A percentile compares a stretch with the other conserved stretches of the same genome.
Conservation (phyloP, 352 stramenopile genomes). For the Salisapilia sapeloensis region DNA sequence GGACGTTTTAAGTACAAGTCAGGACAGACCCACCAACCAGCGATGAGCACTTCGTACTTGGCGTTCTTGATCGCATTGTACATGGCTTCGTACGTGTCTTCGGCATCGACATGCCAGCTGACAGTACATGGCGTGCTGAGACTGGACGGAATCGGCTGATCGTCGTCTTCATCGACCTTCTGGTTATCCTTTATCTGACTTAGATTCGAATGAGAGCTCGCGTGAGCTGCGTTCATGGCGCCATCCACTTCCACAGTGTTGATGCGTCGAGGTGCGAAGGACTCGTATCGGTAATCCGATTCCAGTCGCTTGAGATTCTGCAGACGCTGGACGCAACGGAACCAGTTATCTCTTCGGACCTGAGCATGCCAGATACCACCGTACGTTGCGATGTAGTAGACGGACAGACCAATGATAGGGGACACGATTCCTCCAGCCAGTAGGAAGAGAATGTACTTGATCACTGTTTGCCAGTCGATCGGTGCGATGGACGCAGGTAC, state of each 20-base stretch:
- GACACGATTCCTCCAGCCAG: conserved; percentile 58
- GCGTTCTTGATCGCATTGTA: conserved; percentile 72
- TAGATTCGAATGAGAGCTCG: conserved; percentile 8
- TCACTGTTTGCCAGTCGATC: conserved; percentile 33
- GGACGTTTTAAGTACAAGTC: conserved; percentile 70
- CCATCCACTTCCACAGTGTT: conserved; percentile 22
- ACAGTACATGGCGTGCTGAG: conserved; percentile 15
- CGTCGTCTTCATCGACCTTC: conserved; percentile 2
- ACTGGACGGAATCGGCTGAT: conserved; percentile 3
- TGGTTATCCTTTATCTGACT: conserved; percentile 3
- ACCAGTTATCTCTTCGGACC: conserved; percentile 73
- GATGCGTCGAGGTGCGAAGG: conserved; percentile 48
- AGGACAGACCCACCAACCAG: conserved; percentile 81
- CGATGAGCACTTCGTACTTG: conserved; percentile 83
- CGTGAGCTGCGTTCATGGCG: conserved; percentile 6
- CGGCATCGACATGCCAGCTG: conserved; percentile 74
- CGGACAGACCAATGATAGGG: conserved; percentile 31
- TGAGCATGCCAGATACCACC: conserved; percentile 70
- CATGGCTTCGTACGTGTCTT: conserved; percentile 78
- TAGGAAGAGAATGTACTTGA: conserved; percentile 51
- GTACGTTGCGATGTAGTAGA: conserved; percentile 71
- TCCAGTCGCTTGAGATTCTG: conserved; percentile 68
- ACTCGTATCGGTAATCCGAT: conserved; percentile 53
- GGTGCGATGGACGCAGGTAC: conserved; percentile 40
- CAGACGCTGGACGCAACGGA: conserved; percentile 45